Base-by-base conservation (phyloP, 2,329 filamentous ascomycete genomes). In the Raffaelea albimanens region DNA sequence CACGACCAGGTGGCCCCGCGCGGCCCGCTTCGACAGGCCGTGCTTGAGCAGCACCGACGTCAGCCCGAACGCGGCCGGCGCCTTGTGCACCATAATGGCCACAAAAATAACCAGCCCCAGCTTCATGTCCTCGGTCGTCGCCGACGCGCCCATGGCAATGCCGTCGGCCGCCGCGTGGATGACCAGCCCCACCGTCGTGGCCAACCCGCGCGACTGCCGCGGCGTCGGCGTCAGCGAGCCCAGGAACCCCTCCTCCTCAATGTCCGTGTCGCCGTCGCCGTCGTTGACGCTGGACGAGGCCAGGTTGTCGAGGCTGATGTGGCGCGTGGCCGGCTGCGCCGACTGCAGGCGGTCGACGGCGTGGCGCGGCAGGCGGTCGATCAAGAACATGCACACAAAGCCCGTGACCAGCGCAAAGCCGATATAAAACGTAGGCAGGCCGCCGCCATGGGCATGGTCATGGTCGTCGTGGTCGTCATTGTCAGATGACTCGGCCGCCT, bases 21-120 rank as follows among this genome's bases (percentile, higher is more conserved):
- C 87, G 10, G 82, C 83, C 40, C 91, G 81, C 64, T 94, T 97
- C 13, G 86, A 88, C 1, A 97, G 71, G 0, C 93, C 93, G 61
- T 96, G 89, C 63, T 91, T 94, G 42, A 98, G 71, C 42, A 98
- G 68, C 2, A 96, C 80, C 1, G 89, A 90, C 0, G 91, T 97
- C 43, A 98, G 69, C 0, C 93, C 93, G 67, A 98, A 98, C 0
- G 93, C 90, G 2, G 93, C 93, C 0, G 90, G 91, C 1, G 89
- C 91, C 68, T 97, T 98, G 66, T 98, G 93, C 5, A 97, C 80
- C 86, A 98, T 94, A 56, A 98, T 93, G 11, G 93, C 93, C 38
- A 95, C 67, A 63, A 98, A 98, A 36, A 98, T 88, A 57, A 98
- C 87, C 51, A 97, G 80, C 33, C 87, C 88, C 11, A 98, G 69